These are phyloP conservation scores for Camellia sinensis DNA, from an alignment of 148 eudicot genomes.

Conservation along the genomic window DNA sequence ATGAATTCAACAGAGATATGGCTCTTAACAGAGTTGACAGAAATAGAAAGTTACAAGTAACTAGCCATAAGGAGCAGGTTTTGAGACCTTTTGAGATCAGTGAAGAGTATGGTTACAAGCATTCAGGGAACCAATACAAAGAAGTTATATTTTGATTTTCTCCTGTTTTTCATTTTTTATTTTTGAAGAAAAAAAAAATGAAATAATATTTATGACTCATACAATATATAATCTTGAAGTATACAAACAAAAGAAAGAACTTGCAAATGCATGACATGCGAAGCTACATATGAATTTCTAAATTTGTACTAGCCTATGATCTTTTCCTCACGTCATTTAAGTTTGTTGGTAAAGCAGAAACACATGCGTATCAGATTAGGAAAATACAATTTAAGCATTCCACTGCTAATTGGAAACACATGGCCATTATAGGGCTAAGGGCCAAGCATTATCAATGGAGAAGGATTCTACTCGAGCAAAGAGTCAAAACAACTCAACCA, in stretches of 20 bases:
- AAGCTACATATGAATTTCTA: background rate
- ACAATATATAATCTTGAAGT: background rate
- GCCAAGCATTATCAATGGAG: background rate
- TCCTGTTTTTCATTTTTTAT: background rate
- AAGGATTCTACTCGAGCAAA: background rate
- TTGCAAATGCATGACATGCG: background rate
- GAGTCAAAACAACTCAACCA: background rate
- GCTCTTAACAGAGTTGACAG: too few species aligned
- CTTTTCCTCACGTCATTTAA: background rate
- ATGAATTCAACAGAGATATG: slow-evolving; percentile 5
- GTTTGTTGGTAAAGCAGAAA: background rate
- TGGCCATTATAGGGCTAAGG: background rate
- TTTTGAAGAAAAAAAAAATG: background rate
- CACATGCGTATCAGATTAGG: background rate
- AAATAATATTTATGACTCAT: background rate
- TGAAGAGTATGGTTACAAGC: background rate
- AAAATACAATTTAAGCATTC: background rate
- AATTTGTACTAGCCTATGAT: background rate
- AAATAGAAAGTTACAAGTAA: background rate
- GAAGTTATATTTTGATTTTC: too few species aligned
- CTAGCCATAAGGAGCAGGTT: background rate
- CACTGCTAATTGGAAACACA: background rate
- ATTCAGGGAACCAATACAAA: too few species aligned
- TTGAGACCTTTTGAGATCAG: background rate
- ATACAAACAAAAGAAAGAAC: background rate